phyloP scores from a whole-genome alignment of 2,329 filamentous ascomycete genomes.

The Plenodomus lindquistii region DNA sequence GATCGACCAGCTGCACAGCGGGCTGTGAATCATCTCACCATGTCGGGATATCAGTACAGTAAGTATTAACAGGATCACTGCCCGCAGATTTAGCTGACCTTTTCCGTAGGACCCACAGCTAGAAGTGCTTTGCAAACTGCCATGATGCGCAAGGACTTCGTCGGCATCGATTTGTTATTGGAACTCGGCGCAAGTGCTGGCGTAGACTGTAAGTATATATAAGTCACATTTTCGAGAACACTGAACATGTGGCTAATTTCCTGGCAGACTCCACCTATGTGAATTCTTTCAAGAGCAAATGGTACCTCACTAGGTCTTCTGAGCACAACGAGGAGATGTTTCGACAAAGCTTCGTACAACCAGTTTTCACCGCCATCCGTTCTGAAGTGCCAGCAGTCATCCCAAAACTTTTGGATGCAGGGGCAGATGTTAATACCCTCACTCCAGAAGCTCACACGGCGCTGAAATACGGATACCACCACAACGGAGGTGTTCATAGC shows the following conservation, averaged over 20 bases:
- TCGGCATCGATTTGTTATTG: slow-evolving; percentile 52
- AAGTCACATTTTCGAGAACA: too few species aligned
- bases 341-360: slow-evolving; percentile 59
- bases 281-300: slow-evolving; percentile 56
- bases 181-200: slow-evolving; percentile 58
- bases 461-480: slow-evolving; percentile 22
- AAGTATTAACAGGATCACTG: background rate
- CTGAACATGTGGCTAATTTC: background rate
- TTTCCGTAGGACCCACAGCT: slow-evolving; percentile 24
- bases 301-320: slow-evolving; percentile 38
- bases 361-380: slow-evolving; percentile 65
- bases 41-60: slow-evolving; percentile 43
- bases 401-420: slow-evolving; percentile 62
- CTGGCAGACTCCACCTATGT: slow-evolving; percentile 63
- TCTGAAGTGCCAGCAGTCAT: slow-evolving; percentile 58
- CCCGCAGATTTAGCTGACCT: background rate
- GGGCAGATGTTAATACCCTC: slow-evolving; percentile 68
- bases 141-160: slow-evolving; percentile 11
- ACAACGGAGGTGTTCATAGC: slow-evolving; percentile 51
- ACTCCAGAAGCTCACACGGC: slow-evolving; percentile 45
- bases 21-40: slow-evolving; percentile 68
- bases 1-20: slow-evolving; percentile 65
- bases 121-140: slow-evolving; percentile 63
- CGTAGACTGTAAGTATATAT: background rate
- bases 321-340: slow-evolving; percentile 59